A percentile compares a stretch with the other conserved stretches of the same genome.
Conservation (phyloP, 306 rosid genomes). For the Spatholobus suberectus region DNA sequence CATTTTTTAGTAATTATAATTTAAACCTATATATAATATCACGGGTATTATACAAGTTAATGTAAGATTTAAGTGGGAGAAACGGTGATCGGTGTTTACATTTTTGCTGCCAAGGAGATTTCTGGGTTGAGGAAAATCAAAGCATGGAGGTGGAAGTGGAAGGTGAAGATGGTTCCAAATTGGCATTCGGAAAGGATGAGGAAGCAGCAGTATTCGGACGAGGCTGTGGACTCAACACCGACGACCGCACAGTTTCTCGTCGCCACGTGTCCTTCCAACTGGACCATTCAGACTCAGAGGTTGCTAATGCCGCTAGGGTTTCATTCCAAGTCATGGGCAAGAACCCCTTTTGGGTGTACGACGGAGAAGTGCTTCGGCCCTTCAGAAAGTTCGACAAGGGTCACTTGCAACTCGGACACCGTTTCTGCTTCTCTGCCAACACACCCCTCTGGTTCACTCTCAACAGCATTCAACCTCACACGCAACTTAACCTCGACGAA, state of each 20-base stretch:
- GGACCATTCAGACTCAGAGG: constrained; percentile 15
- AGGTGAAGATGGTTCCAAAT: constrained; percentile 60
- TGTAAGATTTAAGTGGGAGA: too few relatives aligned
- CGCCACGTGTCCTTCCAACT: constrained; percentile 61
- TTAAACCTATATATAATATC: too few relatives aligned
- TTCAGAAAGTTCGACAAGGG: constrained; percentile 71
- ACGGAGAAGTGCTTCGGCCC: constrained; percentile 43
- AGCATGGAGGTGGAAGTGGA: constrained; percentile 59
- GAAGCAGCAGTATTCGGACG: constrained; percentile 58
- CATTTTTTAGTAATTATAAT: too few relatives aligned
- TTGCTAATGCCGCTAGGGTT: constrained; percentile 52
- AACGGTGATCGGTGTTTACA: too few relatives aligned
- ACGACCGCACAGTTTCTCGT: constrained; percentile 73
- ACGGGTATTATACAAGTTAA: too few relatives aligned
- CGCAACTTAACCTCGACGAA: constrained; percentile 41
- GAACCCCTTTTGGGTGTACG: constrained; percentile 81
- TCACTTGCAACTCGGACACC: constrained; percentile 63
- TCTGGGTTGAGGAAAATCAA: constrained; percentile 5
- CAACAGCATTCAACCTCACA: constrained; percentile 26
- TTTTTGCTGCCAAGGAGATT: neutral
- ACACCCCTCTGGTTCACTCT: constrained; percentile 64
- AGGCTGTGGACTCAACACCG: constrained; percentile 59
- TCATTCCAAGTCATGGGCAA: constrained; percentile 75
- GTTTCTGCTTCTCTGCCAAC: constrained; percentile 70
- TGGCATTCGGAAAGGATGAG: constrained; percentile 6